Base-by-base conservation (phyloP, 1,284 basidiomycete genomes). In the Exobasidium cylindrosporum region DNA sequence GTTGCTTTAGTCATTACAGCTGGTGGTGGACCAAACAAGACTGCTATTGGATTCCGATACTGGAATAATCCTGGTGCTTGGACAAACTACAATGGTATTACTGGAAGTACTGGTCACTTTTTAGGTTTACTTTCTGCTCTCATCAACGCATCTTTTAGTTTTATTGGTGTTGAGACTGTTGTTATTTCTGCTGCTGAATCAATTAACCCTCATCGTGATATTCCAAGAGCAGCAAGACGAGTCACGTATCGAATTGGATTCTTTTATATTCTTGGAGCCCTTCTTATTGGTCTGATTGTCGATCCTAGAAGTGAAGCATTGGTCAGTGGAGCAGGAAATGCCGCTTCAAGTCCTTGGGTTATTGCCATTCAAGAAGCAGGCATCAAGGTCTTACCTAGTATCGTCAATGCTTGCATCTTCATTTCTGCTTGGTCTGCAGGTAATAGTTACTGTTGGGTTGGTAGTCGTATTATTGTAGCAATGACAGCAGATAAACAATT, bases 101-200 rank as follows among this genome's bases (percentile, higher is more conserved):
- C 60, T 4, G 64, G 64, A 2, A 23, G 47, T 1, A 82, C 82
- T 0, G 78, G 82, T 11, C 66, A 50, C 1, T 79, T 79, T 61
- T 53, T 79, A 6, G 77, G 69, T 10, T 74, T 74, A 60, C 67
- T 65, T 46, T 50, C 43, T 21, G 60, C 71, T 6, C 64, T 76
- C 23, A 67, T 75, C 13, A 64, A 78, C 30, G 89, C 90, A 10
- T 89, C 89, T 2, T 92, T 91, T 83, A 89, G 87, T 14, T 91
- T 87, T 82, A 88, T 28, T 87, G 86, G 26, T 49, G 91, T 89
- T n/a, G 91, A 92, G 78, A 88, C 91, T 65, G 89, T 92, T 43
- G 90, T 89, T 45, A 87, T 91, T 80, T 83, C 89, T 62, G 90
- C 89, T 45, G 80, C 87, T 44, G 89, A 90, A 67, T 69, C 77